Base-by-base conservation (phyloP, 2,329 filamentous ascomycete genomes). In the Eutypella sp. region DNA sequence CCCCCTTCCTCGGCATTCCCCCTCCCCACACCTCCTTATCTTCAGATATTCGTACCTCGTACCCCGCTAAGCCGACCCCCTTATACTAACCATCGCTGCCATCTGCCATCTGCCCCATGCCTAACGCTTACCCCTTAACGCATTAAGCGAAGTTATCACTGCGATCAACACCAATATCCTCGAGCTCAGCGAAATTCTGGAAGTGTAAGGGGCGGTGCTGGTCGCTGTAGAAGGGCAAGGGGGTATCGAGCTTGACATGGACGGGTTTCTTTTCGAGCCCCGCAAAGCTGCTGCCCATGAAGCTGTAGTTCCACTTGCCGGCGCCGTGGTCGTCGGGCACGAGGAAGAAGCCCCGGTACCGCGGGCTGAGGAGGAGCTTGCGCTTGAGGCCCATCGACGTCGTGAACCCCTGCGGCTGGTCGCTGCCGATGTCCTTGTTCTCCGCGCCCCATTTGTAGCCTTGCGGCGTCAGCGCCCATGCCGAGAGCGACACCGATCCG, bases 391-490 rank as follows among this genome's bases (percentile, higher is more conserved):
- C 93, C 81, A 97, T 95, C 47, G 75, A 82, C 22, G 89, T 95
- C 47, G 84, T 85, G 74, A 99, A 99, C 33, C 95, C 95, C 53
- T 91, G 85, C 0, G 95, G 93, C 66, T 95, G 89, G 66, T 99
- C 93, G 51, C 88, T 95, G 57, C 86, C 84, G 45, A 84, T 82
- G 69, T 99, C 95, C 69, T 86, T 92, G 77, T 99, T 99, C 64
- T 96, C 89, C 1, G 84, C 89, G 53, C 93, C 93, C 93, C 95
- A 99, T 67, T 92, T 92, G 74, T 95, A 96, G 43, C 93, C 93
- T 52, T 85, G 76, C 1, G 93, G 91, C 1, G 89, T 96, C 34
- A 99, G 80, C 4, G 87, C 86, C 90, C 92, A 99, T 1, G 93
- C 91, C 5, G 89, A 88, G 42, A 99, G 78, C 3, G 92, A 96